Evolutionary conservation across 495 filamentous ascomycete genomes (phyloP).

Genomic region (Bryoglossum gracile): DNA sequence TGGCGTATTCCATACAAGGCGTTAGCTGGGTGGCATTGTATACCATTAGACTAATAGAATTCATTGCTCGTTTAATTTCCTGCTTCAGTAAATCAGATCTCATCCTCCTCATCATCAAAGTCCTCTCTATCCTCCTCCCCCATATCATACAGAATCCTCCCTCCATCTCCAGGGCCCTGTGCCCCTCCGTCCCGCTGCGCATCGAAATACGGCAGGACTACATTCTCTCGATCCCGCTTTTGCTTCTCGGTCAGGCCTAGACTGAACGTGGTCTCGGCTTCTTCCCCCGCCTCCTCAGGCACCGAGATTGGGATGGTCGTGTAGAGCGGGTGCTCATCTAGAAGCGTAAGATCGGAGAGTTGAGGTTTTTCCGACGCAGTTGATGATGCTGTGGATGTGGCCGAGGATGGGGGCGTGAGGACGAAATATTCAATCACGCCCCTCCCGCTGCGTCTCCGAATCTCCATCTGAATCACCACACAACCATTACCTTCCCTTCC

Average conservation of each 20-base stretch:
- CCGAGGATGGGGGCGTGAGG: slow-evolving; percentile 36
- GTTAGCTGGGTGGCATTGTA: no score
- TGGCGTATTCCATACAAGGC: no score
- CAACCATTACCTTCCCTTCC: slow-evolving; percentile 34
- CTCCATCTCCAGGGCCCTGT: slow-evolving; percentile 70
- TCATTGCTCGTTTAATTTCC: no score
- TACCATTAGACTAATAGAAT: no score
- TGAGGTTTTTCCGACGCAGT: slow-evolving; percentile 16
- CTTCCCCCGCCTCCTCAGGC: slow-evolving; percentile 43
- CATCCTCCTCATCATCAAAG: slow-evolving; percentile 98
- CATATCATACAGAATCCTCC: slow-evolving; percentile 93
- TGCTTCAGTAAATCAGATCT: no score
- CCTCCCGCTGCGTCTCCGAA: slow-evolving; percentile 72
- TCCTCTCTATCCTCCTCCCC: slow-evolving; percentile 77
- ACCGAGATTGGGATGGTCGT: slow-evolving; percentile 32
- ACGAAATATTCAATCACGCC: slow-evolving; percentile 73
- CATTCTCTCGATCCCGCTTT: slow-evolving; percentile 70
- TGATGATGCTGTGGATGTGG: slow-evolving; percentile 26
- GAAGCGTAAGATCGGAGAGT: slow-evolving; percentile 45
- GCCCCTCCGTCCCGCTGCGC: slow-evolving; percentile 78
- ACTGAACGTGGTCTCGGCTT: slow-evolving; percentile 65
- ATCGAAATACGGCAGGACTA: slow-evolving; percentile 93
- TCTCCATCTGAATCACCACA: slow-evolving; percentile 77
- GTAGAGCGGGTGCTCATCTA: slow-evolving; percentile 73
- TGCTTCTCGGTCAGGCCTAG: slow-evolving; percentile 87